These are phyloP conservation scores for Colletotrichum phormii DNA, from an alignment of 2,329 filamentous ascomycete genomes.

Conservation along the genomic window DNA sequence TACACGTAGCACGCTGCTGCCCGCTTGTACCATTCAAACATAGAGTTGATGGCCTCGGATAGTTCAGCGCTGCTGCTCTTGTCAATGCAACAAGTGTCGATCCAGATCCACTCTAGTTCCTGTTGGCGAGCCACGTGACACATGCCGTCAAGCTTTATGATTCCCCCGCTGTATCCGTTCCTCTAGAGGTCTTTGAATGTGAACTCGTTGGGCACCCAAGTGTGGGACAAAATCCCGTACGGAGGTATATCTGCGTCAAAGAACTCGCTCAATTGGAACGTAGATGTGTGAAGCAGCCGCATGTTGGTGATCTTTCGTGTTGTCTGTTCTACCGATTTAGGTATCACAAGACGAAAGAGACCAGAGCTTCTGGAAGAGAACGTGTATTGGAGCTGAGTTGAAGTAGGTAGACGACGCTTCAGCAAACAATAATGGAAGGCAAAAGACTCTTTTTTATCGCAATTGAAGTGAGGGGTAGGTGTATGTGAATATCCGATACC, in stretches of 20 bases:
- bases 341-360: background rate
- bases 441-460: background rate
- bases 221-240: conserved; percentile 41
- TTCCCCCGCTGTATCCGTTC: background rate
- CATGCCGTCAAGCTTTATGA: background rate
- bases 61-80: background rate
- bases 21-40: background rate
- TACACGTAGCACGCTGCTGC: background rate
- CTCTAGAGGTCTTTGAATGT: conserved; percentile 2
- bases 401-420: background rate
- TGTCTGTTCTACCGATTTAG: background rate
- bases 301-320: background rate
- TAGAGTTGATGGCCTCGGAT: background rate
- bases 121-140: background rate
- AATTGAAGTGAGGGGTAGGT: background rate
- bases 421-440: rapidly evolving
- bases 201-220: conserved; percentile 37
- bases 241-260: conserved; percentile 3
- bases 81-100: background rate
- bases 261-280: background rate
- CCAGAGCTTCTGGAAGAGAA: background rate
- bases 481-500: too few relatives aligned
- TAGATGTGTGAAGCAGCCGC: background rate
- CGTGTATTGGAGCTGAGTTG: background rate
- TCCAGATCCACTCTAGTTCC: background rate